Evolutionary conservation across 768 basidiomycete species (phyloP).

Genomic region (Phanerodontia chrysosporium): DNA sequence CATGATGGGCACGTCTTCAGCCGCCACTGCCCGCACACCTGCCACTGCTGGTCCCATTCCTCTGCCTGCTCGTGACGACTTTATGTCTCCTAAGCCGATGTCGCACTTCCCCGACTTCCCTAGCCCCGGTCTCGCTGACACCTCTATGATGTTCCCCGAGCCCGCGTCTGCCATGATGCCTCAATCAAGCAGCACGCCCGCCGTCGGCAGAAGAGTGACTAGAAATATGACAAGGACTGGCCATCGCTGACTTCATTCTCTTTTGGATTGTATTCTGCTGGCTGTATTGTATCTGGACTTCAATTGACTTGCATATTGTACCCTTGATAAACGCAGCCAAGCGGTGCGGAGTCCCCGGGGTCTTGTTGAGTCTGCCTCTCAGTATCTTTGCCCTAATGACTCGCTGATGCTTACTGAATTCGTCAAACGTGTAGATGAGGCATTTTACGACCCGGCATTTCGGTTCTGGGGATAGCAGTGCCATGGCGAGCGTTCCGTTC

Average conservation of each 20-base stretch:
- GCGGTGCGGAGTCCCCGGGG: too few relatives aligned
- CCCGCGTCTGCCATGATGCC: neutral
- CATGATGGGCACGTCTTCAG: constrained; percentile 27
- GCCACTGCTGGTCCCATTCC: neutral
- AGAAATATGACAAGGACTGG: neutral
- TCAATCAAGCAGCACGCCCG: neutral
- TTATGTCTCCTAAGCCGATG: neutral
- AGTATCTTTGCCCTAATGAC: too few relatives aligned
- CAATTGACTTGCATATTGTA: too few relatives aligned
- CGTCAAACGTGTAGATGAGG: too few relatives aligned
- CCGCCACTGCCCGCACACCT: neutral
- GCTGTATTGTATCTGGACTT: too few relatives aligned
- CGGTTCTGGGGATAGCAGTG: too few relatives aligned
- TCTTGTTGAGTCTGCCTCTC: too few relatives aligned
- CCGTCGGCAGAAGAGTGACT: neutral
- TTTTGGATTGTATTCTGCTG: too few relatives aligned
- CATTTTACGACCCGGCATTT: too few relatives aligned
- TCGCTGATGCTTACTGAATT: too few relatives aligned
- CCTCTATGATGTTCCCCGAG: neutral
- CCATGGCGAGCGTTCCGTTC: too few relatives aligned
- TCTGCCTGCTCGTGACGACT: neutral
- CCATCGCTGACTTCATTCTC: neutral
- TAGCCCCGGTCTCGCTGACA: neutral
- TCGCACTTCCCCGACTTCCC: neutral
- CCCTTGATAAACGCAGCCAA: too few relatives aligned